These are phyloP conservation scores for Colletotrichum truncatum DNA, from an alignment of 2,329 filamentous ascomycete species.

Conservation along the genomic window DNA sequence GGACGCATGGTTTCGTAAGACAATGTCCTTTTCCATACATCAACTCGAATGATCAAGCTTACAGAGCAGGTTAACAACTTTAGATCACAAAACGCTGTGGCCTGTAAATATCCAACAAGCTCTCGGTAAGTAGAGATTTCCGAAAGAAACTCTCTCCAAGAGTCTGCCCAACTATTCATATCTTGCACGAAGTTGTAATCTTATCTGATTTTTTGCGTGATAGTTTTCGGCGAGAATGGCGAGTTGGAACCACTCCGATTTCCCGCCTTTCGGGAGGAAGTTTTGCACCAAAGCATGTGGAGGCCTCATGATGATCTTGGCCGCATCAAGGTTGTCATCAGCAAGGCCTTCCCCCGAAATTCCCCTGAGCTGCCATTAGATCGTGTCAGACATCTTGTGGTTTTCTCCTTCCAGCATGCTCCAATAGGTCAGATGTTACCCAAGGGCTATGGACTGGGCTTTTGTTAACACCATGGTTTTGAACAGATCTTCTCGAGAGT, in stretches of 20 bases:
- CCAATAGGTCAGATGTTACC: constrained; percentile 68
- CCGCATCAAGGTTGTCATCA: constrained; percentile 79
- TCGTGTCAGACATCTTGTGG: constrained; percentile 75
- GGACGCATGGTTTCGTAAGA: constrained; percentile 71
- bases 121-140: constrained; percentile 48
- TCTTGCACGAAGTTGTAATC: background rate
- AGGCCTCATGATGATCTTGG: constrained; percentile 75
- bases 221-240: constrained; percentile 49
- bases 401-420: constrained; percentile 87
- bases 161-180: no score
- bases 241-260: constrained; percentile 73
- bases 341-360: constrained; percentile 73
- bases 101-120: constrained; percentile 58
- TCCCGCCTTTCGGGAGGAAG: constrained; percentile 74
- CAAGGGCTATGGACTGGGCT: background rate
- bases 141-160: no score
- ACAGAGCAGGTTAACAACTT: constrained; percentile 54
- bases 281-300: constrained; percentile 77
- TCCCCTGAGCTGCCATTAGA: constrained; percentile 65
- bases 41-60: no score
- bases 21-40: no score
- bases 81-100: constrained; percentile 60
- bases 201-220: background rate
- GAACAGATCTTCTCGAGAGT: constrained; percentile 72
- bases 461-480: background rate